These are phyloP conservation scores for Lavandula angustifolia DNA, from an alignment of 257 asterid species.

Conservation along the genomic window DNA sequence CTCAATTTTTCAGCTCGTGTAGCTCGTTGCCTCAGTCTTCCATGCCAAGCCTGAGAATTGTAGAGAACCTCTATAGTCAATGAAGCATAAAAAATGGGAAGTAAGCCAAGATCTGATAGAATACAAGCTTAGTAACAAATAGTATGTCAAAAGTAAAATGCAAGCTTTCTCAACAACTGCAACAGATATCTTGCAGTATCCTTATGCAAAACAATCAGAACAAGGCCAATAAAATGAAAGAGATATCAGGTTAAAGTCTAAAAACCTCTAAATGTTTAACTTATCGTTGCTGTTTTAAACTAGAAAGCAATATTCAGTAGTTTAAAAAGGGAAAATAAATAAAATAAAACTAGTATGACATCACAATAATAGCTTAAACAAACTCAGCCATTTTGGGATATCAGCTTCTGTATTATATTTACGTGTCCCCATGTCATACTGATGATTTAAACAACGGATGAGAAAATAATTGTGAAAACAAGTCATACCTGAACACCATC, in stretches of 20 bases:
- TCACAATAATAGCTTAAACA: neutral
- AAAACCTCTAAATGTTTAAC: neutral
- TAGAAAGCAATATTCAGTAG: slow-evolving; percentile 8
- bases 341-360: slow-evolving; percentile 5
- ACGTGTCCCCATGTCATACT: slow-evolving; percentile 3
- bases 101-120: slow-evolving; percentile 21
- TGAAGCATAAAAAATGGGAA: slow-evolving; percentile 20
- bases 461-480: slow-evolving; percentile 14
- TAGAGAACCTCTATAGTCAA: slow-evolving; percentile 19
- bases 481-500: slow-evolving; percentile 89
- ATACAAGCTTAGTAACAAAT: slow-evolving; percentile 3
- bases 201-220: neutral
- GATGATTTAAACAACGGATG: slow-evolving; percentile 1
- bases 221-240: too few relatives aligned
- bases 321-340: slow-evolving; percentile 4
- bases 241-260: too few relatives aligned
- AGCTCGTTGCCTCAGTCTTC: slow-evolving; percentile 94
- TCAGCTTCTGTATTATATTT: slow-evolving; percentile 9
- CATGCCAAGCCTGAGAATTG: slow-evolving; percentile 90
- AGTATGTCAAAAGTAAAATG: slow-evolving; percentile 9
- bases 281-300: slow-evolving; percentile 14
- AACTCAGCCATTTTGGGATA: slow-evolving; percentile 14
- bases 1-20: slow-evolving; percentile 93
- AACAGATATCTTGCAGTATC: slow-evolving; percentile 8
- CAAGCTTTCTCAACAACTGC: neutral